Percentiles rank a stretch among this genome's conserved stretches.
Conservation (phyloP, 306 rosid species). For the Ormosia semicastrata region DNA sequence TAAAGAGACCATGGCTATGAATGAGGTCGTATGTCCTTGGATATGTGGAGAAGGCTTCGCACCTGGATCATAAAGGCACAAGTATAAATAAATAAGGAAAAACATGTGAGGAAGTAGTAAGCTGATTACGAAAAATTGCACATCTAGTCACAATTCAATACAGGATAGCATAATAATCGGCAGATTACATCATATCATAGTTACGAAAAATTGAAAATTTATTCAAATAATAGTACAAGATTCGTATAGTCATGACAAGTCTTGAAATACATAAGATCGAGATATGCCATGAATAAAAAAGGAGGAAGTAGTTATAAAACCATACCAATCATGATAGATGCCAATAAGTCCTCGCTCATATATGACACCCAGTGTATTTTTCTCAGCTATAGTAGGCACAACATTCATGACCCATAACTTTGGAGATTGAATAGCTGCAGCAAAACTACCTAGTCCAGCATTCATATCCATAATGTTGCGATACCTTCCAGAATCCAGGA, state of each 20-base stretch:
- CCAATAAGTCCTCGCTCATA: conserved; percentile 88
- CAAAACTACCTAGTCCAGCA: conserved; percentile 94
- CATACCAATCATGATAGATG: conserved; percentile 93
- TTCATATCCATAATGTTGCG: conserved; percentile 96
- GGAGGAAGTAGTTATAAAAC: conserved; percentile 18
- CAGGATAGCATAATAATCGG: not conserved
- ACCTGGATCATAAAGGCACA: conserved; percentile 52
- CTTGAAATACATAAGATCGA: not conserved
- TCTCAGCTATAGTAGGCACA: conserved; percentile 83
- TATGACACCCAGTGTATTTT: conserved; percentile 65
- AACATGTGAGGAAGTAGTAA: not conserved
- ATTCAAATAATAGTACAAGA: not conserved
- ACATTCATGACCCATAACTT: conserved; percentile 97
- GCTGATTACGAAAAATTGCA: not conserved
- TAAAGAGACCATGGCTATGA: conserved; percentile 79
- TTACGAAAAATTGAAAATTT: not conserved
- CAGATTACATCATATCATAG: not conserved
- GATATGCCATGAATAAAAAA: not conserved
- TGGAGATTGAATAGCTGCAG: conserved; percentile 76
- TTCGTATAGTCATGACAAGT: not conserved
- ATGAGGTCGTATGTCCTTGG: conserved; percentile 98
- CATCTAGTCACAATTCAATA: conserved; percentile 4
- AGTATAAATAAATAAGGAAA: not conserved
- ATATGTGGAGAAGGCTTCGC: conserved; percentile 90
- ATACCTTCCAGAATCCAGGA: conserved; percentile 84